Conservation (phyloP, 495 filamentous ascomycete species). For the Aspergillus funiculosus region DNA sequence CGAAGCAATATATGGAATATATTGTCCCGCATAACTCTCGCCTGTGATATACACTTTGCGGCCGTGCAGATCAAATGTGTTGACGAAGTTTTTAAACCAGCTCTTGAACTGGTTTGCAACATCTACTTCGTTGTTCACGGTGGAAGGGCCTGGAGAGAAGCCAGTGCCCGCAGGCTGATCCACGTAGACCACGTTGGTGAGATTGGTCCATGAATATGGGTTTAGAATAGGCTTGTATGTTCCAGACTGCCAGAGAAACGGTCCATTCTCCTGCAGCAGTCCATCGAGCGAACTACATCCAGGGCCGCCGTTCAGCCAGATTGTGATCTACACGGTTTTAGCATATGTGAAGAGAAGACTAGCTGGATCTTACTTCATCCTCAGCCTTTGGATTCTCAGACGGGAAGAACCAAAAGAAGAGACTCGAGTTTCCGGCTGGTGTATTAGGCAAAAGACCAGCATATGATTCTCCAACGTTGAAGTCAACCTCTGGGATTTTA, state of each 20-base stretch:
- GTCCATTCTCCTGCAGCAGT: constrained; percentile 70
- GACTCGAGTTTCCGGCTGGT: constrained; percentile 39
- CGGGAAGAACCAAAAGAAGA: constrained; percentile 83
- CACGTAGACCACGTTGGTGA: constrained; percentile 72
- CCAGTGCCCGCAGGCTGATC: constrained; percentile 78
- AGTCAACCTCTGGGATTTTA: constrained; percentile 67
- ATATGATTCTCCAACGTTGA: constrained; percentile 72
- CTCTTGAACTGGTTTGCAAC: constrained; percentile 62
- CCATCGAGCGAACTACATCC: constrained; percentile 67
- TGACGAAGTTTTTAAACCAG: constrained; percentile 65
- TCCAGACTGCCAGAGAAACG: constrained; percentile 68
- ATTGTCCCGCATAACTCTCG: constrained; percentile 68
- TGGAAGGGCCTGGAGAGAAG: constrained; percentile 56
- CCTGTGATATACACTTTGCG: constrained; percentile 64
- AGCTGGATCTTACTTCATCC: constrained; percentile 59
- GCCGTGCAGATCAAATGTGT: constrained; percentile 58
- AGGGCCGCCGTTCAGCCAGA: constrained; percentile 68
- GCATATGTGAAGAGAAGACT: no score
- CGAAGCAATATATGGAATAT: constrained; percentile 73
- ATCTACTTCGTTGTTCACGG: constrained; percentile 58
- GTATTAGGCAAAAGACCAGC: constrained; percentile 70
- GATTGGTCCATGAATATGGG: constrained; percentile 62
- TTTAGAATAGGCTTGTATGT: constrained; percentile 59
- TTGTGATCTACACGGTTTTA: constrained; percentile 47
- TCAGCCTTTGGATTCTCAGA: constrained; percentile 46